Evolutionary conservation across 2,329 filamentous ascomycete genomes (phyloP).

Genomic region (Aspergillus transmontanensis): DNA sequence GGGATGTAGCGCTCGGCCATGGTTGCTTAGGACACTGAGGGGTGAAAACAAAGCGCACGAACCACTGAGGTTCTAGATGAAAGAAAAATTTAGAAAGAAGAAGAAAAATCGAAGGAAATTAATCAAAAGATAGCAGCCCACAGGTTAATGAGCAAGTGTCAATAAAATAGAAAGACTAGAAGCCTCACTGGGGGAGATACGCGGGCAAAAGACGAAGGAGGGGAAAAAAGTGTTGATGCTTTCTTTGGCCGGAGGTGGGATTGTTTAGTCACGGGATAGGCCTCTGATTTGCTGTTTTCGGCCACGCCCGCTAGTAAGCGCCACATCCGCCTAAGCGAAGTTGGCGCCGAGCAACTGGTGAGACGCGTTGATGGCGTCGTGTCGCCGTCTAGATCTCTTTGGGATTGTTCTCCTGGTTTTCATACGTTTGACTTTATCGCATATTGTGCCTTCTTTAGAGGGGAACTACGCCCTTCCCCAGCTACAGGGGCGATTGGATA

Average conservation of each 20-base stretch:
- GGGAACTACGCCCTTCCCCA: not conserved
- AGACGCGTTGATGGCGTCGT: not conserved
- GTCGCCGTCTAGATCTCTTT: not conserved
- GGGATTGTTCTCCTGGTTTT: not conserved
- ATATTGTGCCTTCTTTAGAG: not conserved
- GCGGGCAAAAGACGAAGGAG: slow-evolving; percentile 22
- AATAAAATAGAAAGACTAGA: slow-evolving; percentile 10
- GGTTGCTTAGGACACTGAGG: slow-evolving; percentile 43
- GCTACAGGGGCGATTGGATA: not conserved
- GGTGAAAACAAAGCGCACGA: slow-evolving; percentile 35
- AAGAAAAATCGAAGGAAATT: slow-evolving; percentile 8
- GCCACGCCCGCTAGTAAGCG: slow-evolving; percentile 20
- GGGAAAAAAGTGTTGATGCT: slow-evolving; percentile 25
- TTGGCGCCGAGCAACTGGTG: slow-evolving; percentile 20
- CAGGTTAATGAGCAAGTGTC: slow-evolving; percentile 25
- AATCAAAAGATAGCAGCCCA: slow-evolving; percentile 17
- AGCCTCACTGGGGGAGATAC: slow-evolving; percentile 8
- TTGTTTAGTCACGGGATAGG: slow-evolving; percentile 23
- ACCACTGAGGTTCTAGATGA: slow-evolving; percentile 18
- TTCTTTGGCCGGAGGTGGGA: slow-evolving; percentile 21
- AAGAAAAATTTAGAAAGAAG: slow-evolving; percentile 17
- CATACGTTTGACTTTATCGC: not conserved
- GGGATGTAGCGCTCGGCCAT: slow-evolving; percentile 99
- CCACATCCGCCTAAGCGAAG: slow-evolving; percentile 29
- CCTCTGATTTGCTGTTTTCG: slow-evolving; percentile 24